Evolutionary conservation across 495 filamentous ascomycete species (phyloP).

Genomic region (Penicillium lividum): DNA sequence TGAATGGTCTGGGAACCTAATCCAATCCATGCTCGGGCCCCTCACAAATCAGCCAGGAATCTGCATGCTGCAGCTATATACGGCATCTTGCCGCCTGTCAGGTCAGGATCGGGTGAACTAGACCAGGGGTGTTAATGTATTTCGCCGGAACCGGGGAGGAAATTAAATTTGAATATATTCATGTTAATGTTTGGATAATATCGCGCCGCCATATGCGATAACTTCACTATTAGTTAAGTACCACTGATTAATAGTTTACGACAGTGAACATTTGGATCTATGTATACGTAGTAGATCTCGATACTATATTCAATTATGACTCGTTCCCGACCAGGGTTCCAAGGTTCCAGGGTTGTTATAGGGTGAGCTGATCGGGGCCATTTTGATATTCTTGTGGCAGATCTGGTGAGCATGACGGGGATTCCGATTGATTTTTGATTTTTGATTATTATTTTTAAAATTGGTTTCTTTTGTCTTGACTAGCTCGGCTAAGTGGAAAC

Average conservation of each 20-base stretch:
- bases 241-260: too few relatives aligned
- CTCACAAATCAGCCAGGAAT: background rate
- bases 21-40: too few relatives aligned
- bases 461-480: background rate
- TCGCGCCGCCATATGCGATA: too few relatives aligned
- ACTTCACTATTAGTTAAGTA: too few relatives aligned
- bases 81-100: background rate
- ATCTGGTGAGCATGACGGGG: slow-evolving; percentile 17
- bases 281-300: too few relatives aligned
- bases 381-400: slow-evolving; percentile 16
- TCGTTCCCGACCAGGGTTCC: slow-evolving; percentile 14
- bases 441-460: slow-evolving; percentile 5
- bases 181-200: too few relatives aligned
- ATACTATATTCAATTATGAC: background rate
- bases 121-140: background rate
- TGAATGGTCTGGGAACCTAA: too few relatives aligned
- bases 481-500: slow-evolving; percentile 13
- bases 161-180: too few relatives aligned
- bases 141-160: background rate
- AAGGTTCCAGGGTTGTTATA: slow-evolving; percentile 7
- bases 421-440: background rate
- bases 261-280: too few relatives aligned
- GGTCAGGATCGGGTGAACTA: background rate
- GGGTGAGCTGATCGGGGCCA: slow-evolving; percentile 29
- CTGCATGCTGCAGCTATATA: background rate